Base-by-base conservation (phyloP, 306 rosid genomes). In the Vigna unguiculata region DNA sequence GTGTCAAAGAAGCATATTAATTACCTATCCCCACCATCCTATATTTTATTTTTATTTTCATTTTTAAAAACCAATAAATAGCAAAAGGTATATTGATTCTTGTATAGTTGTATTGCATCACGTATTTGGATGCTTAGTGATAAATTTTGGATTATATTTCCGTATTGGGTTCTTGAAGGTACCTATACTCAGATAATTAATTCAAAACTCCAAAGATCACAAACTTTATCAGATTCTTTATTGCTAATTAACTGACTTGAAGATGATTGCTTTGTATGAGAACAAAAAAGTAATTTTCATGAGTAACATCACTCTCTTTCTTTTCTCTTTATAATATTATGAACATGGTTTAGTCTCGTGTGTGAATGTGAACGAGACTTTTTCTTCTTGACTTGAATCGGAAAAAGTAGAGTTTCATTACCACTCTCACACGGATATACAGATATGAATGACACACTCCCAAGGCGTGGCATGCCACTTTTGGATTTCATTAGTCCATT, bases 381-480 rank as follows among this genome's bases (percentile, higher is more conserved):
- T 41, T 51, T 73, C 51, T 40, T 65, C 43, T 17, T 45, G 61
- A 54, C 49, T 57, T 43, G 11, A 78, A 61, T 5, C 1, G 0
- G 45, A 24, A 73, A 24, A 59, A 16, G 16, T 16, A 69, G 38
- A 57, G 72, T 48, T 52, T 38, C 36, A 66, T 58, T 58, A 43
- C 72, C 36, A 67, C 47, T 78, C 73, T 7, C 59, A n/a, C 77
- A 66, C 63, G 79, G 55, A 58, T 30, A 46, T 28, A 47, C 40
- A 25, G 75, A 72, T 78, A 69, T 67, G 72, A 55, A 72, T 47
- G 74, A 55, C 28, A 17, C 65, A 58, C 77, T 68, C 69, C 40
- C 47, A 12, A 28, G 24, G 76, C 77, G 84, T 78, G 80, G 71
- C 77, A 67, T 60, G 20, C 69, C 73, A 28, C 61, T 66, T 38